Evolutionary conservation across 1,284 basidiomycete species (phyloP).

Genomic region (Leccinum subrobustum): DNA sequence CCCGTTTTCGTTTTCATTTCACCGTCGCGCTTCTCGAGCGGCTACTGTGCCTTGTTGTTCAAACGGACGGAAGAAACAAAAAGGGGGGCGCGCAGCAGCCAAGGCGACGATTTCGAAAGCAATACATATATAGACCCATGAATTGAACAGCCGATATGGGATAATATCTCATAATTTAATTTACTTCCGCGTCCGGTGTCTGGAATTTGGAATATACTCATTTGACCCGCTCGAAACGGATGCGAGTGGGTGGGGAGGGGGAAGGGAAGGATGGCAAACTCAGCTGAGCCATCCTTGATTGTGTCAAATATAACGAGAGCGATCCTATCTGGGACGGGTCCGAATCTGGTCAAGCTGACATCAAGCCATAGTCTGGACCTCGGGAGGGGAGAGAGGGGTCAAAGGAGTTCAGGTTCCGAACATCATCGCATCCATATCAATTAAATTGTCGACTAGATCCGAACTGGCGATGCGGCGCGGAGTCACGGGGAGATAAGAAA

Average conservation of each 20-base stretch:
- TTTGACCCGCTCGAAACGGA: constrained; percentile 22
- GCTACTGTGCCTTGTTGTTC: neutral
- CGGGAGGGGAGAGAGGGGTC: constrained; percentile 2
- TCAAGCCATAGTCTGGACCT: constrained; percentile 10
- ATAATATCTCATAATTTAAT: neutral
- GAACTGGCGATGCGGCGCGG: constrained; percentile 10
- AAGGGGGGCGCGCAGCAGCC: neutral
- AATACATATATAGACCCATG: neutral
- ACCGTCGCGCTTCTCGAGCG: neutral
- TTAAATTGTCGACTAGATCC: constrained; percentile 16
- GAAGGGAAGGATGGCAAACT: constrained; percentile 8
- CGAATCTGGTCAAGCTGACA: constrained; percentile 17
- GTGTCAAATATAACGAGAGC: constrained; percentile 12
- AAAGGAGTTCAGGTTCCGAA: neutral
- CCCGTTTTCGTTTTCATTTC: neutral
- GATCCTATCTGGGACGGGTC: constrained; percentile 19
- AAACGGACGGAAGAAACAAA: neutral
- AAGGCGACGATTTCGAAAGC: neutral
- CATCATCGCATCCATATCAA: neutral
- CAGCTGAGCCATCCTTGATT: constrained; percentile 10
- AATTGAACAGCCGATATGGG: neutral
- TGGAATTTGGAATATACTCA: neutral
- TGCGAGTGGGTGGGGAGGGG: neutral
- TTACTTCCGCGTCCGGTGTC: constrained; percentile 17
- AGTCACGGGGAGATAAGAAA: constrained; percentile 19